These are phyloP conservation scores for Boletus pseudo-olivaceus DNA, from an alignment of 768 basidiomycete genomes.

Conservation along the genomic window DNA sequence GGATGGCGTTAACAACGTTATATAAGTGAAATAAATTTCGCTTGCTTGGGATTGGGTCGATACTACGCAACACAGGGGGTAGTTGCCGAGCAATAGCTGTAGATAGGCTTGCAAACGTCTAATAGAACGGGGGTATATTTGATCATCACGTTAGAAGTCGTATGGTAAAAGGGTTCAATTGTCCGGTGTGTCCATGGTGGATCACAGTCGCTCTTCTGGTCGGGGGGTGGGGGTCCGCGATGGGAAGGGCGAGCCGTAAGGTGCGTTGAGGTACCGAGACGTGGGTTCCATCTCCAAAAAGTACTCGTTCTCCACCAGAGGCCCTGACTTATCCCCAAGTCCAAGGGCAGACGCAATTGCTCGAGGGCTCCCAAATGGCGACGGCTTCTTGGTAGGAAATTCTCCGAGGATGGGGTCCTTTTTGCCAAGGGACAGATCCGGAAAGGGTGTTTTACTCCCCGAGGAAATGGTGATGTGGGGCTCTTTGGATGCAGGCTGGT, in stretches of 20 bases:
- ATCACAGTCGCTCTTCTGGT: conserved; percentile 33
- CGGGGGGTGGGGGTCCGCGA: conserved; percentile 47
- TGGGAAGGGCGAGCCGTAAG: conserved; percentile 48
- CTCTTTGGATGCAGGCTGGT: conserved; percentile 55
- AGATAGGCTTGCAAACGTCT: conserved; percentile 32
- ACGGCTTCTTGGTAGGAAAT: conserved; percentile 44
- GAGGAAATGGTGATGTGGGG: conserved; percentile 31
- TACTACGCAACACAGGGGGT: conserved; percentile 21
- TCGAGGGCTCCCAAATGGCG: conserved; percentile 49
- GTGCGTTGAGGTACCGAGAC: conserved; percentile 44
- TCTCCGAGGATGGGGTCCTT: conserved; percentile 61
- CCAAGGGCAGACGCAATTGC: conserved; percentile 50
- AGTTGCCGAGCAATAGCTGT: conserved; percentile 33
- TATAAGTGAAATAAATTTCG: conserved; percentile 35
- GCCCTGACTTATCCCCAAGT: conserved; percentile 30
- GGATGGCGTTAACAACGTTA: conserved; percentile 29
- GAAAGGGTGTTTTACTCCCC: conserved; percentile 35
- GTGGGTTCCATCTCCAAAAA: conserved; percentile 43
- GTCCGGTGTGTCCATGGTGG: conserved; percentile 8
- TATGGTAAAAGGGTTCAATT: conserved; percentile 28
- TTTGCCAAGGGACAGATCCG: conserved; percentile 44
- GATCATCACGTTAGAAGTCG: conserved; percentile 34
- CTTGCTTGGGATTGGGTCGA: conserved; percentile 24
- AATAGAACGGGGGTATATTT: conserved; percentile 33
- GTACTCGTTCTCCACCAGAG: conserved; percentile 27